Conservation (phyloP, 2,329 filamentous ascomycete genomes). For the Colletotrichum scovillei region DNA sequence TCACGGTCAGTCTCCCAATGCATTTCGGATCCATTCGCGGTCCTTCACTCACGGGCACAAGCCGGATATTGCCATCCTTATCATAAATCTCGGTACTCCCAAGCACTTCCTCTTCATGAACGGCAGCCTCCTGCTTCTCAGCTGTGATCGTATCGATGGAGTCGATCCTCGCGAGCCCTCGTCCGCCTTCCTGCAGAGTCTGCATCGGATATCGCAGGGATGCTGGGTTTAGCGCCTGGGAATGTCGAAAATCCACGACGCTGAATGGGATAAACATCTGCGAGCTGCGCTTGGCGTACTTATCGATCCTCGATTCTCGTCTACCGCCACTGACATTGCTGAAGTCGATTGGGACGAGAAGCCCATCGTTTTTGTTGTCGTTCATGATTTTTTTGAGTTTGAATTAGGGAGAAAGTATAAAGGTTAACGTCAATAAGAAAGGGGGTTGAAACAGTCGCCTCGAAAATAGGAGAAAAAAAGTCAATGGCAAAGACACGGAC, state of each 20-base stretch:
- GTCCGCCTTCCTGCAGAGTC: background rate
- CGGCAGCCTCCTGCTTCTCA: background rate
- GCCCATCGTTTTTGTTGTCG: background rate
- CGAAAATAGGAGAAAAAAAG: background rate
- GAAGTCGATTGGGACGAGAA: background rate
- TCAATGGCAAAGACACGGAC: background rate
- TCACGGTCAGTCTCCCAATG: background rate
- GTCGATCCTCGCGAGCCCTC: background rate
- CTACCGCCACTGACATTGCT: background rate
- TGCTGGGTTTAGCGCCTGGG: background rate
- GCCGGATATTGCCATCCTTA: background rate
- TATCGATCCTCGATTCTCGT: constrained; percentile 8
- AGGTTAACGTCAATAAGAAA: background rate
- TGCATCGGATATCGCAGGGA: background rate
- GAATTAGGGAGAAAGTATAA: background rate
- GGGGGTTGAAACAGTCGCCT: background rate
- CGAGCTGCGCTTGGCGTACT: constrained; percentile 17
- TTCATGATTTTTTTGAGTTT: background rate
- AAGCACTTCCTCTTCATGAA: background rate
- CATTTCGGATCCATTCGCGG: background rate
- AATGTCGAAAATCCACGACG: constrained; percentile 1
- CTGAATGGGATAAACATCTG: constrained; percentile 13
- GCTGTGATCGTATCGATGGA: background rate
- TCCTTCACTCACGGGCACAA: background rate
- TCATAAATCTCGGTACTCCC: background rate